Evolutionary conservation across 2,329 filamentous ascomycete genomes (phyloP), one percentile per base, ranked within the genome.

Genomic region (Fusarium pseudograminearum): DNA sequence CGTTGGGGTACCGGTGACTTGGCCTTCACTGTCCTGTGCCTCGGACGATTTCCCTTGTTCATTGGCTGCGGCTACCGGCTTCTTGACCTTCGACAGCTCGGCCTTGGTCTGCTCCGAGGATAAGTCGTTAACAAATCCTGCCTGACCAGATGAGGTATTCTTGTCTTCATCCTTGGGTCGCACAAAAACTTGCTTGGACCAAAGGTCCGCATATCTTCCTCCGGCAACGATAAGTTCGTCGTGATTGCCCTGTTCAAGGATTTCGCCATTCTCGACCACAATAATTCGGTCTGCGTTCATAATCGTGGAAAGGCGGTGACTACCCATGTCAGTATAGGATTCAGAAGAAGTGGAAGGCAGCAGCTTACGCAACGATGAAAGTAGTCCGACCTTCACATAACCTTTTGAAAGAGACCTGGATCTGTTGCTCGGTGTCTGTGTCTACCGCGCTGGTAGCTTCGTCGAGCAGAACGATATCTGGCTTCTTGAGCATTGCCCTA

Each of bases 371-470:
- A 31, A 91, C 87, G 28, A 91, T 87, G 67, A 91, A 90, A 0
- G 89, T 91, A 3, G 89, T 91, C 26, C 89, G 86, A 4, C 85
- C 87, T 61, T 85, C 80, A 65, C 87, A 89, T 10, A 91, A 81
- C 51, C 81, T 82, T 60, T 81, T 81, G 55, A 91, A 84, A 0
- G 89, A 89, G 33, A 86, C 81, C 71, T 91, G 89, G 46, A 91
- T 91, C 69, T 88, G 86, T 57, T 88, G 86, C 76, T 91, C 89
- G 3, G 89, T 91, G 34, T 90, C 87, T 0, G 90, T 90, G 65
- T 93, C 89, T 61, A 95, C 89, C 9, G 92, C 90, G 38, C 91
- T 93, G 6, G 93, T 94, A 2, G 92, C 90, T 78, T 94, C 92
- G 69, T 95, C 92, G 1, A 95, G 84, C 40, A 95, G 84, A 12